Base-by-base conservation (phyloP, 2,329 filamentous ascomycete species). In the Berkeleyomyces basicola region DNA sequence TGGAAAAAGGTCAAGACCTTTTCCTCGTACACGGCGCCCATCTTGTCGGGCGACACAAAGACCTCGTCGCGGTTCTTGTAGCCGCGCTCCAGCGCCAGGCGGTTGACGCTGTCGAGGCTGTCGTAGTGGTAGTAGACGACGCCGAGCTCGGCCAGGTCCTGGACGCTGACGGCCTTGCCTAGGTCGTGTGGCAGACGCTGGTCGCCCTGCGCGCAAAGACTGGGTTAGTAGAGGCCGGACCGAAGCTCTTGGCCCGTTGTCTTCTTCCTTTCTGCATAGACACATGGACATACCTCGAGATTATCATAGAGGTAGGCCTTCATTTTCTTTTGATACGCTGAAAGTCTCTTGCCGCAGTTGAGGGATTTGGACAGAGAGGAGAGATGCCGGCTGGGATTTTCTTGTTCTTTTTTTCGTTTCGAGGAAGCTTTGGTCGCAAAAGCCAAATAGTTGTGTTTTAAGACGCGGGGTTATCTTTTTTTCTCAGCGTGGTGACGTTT, bases 11-110 rank as follows among this genome's bases (percentile, higher is more conserved):
- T 83, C 77, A 90, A 91, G 66, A 99, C 90, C 74, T 97, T 97
- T 66, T 87, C 82, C 75, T 99, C 92, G 76, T 97, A 99, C 53
- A 84, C 75, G 46, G 82, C 87, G 63, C 90, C 90, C 86, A 97
- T 90, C 67, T 84, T 86, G 66, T 84, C 78, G 0, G 91, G 92
- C 6, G 89, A 95, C 31, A 99, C 88, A 65, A 82, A 88, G 72
- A 97, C 88, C 75, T 95, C 85, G 76, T 99, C 93, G 63, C 92
- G 87, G 78, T 97, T 96, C 77, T 87, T 91, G 80, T 99, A 97
- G 68, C 82, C 80, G 65, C 92, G 87, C 67, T 87, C 77, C 3
- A 74, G 68, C 2, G 93, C 92, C 53, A 99, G 81, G 51, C 76
- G 72, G 72, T 97, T 80, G 47, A 97, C 90, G 36, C 78, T 78